phyloP scores from a whole-genome alignment of 75 land plant species.

The Ceratopteris richardii region DNA sequence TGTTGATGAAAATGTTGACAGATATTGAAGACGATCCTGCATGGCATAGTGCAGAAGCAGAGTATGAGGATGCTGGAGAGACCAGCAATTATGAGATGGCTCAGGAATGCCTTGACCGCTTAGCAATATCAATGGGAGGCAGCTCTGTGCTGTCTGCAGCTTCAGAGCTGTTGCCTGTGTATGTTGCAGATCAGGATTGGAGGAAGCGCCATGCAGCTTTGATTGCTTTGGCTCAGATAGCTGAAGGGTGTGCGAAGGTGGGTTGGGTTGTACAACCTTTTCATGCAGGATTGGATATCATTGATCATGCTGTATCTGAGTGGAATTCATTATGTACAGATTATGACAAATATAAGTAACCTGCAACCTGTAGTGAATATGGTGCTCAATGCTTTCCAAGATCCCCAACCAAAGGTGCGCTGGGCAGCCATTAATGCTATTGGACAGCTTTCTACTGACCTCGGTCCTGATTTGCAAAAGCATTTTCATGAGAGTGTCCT shows the following conservation, averaged over 20 bases:
- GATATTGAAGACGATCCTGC: slow-evolving; percentile 18
- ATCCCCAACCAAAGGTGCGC: slow-evolving; percentile 26
- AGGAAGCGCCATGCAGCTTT: too few relatives aligned
- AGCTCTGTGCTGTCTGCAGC: slow-evolving; percentile 23
- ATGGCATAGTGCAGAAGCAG: slow-evolving; percentile 25
- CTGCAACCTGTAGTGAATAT: slow-evolving; percentile 18
- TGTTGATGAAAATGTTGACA: slow-evolving; percentile 16
- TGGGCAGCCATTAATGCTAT: slow-evolving; percentile 19
- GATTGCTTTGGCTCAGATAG: too few relatives aligned
- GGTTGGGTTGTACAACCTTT: too few relatives aligned
- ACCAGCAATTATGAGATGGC: slow-evolving; percentile 28
- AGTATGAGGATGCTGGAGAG: slow-evolving; percentile 30
- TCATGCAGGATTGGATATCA: slow-evolving; percentile 20
- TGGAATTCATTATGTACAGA: slow-evolving; percentile 24
- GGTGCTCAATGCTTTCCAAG: slow-evolving; percentile 32
- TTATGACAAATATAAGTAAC: too few relatives aligned
- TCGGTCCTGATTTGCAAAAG: slow-evolving; percentile 90
- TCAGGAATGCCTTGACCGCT: slow-evolving; percentile 22
- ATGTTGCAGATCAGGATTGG: slow-evolving; percentile 27
- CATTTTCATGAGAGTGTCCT: slow-evolving; percentile 76
- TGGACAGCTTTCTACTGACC: slow-evolving; percentile 57
- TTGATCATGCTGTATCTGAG: slow-evolving; percentile 23
- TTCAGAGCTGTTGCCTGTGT: slow-evolving; percentile 18
- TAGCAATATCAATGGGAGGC: slow-evolving; percentile 27
- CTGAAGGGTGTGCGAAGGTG: too few relatives aligned